A percentile compares a stretch with the other conserved stretches of the same genome.
Evolutionary conservation across 768 basidiomycete species (phyloP).

Genomic region (Boletus reticulatus): DNA sequence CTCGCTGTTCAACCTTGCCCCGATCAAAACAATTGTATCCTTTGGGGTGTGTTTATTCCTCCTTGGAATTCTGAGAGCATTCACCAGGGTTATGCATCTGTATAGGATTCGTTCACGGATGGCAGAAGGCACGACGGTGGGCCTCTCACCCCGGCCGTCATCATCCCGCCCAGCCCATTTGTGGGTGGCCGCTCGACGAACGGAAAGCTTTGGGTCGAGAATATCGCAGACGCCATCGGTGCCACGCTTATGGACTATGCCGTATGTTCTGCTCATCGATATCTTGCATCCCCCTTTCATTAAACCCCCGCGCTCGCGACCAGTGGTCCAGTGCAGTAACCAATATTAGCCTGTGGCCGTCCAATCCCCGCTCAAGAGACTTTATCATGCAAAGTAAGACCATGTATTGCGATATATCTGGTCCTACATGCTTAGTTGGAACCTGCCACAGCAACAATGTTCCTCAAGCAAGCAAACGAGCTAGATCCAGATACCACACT

Average conservation of each 20-base stretch:
- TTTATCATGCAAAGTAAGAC: too few relatives aligned
- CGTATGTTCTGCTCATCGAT: conserved; percentile 27
- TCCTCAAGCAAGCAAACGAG: too few relatives aligned
- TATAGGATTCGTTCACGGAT: conserved; percentile 49
- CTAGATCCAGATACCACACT: too few relatives aligned
- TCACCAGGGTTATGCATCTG: background rate
- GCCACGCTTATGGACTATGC: conserved; percentile 51
- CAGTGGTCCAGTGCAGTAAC: conserved; percentile 44
- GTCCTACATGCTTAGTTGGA: too few relatives aligned
- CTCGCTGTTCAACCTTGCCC: conserved; percentile 41
- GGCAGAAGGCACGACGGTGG: conserved; percentile 48
- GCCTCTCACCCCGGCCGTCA: conserved; percentile 38
- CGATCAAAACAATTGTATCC: conserved; percentile 47
- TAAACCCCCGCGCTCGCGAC: conserved; percentile 16
- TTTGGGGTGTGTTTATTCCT: conserved; percentile 39
- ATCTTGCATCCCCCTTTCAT: background rate
- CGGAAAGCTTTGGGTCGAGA: conserved; percentile 50
- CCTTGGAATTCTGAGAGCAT: background rate
- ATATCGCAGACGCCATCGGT: conserved; percentile 38
- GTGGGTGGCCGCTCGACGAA: conserved; percentile 55
- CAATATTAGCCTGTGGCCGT: conserved; percentile 42
- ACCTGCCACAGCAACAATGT: too few relatives aligned
- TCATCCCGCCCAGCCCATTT: conserved; percentile 40
- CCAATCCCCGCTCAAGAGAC: too few relatives aligned
- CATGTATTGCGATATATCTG: too few relatives aligned